A percentile compares a stretch with the other conserved stretches of the same genome.
Evolutionary conservation across 768 basidiomycete genomes (phyloP).

Genomic region (Hemileccinum rubropunctum): DNA sequence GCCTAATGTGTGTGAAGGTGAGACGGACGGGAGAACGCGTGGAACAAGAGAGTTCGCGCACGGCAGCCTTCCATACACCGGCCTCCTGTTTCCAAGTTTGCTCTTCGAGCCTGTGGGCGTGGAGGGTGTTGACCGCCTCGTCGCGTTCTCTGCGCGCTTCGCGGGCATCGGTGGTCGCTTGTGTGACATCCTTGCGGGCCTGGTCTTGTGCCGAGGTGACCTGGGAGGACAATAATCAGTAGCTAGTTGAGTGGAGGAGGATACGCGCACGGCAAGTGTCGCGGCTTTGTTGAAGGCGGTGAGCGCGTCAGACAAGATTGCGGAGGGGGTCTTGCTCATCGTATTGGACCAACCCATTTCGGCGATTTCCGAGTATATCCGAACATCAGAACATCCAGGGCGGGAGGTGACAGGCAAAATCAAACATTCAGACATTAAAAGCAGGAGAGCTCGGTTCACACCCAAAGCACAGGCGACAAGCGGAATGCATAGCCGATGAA

Average conservation of each 20-base stretch:
- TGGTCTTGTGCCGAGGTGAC: slow-evolving; percentile 56
- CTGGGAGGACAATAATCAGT: slow-evolving; percentile 31
- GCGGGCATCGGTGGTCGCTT: slow-evolving; percentile 43
- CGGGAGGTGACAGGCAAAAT: slow-evolving; percentile 22
- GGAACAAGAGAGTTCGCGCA: slow-evolving; percentile 34
- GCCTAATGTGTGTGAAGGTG: slow-evolving; percentile 35
- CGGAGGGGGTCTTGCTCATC: slow-evolving; percentile 34
- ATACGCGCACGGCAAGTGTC: slow-evolving; percentile 36
- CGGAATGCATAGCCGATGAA: slow-evolving; percentile 17
- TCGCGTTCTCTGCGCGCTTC: slow-evolving; percentile 52
- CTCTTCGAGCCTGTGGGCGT: slow-evolving; percentile 42
- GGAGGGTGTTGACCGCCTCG: slow-evolving; percentile 44
- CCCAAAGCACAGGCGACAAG: background rate
- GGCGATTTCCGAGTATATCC: slow-evolving; percentile 23
- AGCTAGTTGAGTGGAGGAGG: background rate
- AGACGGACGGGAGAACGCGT: slow-evolving; percentile 8
- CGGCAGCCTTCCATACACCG: slow-evolving; percentile 43
- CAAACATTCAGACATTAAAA: slow-evolving; percentile 17
- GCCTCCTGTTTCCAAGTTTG: slow-evolving; percentile 48
- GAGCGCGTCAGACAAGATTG: slow-evolving; percentile 42
- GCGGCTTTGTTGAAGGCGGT: slow-evolving; percentile 40
- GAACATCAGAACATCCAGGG: slow-evolving; percentile 34
- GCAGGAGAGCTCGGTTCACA: slow-evolving; percentile 25
- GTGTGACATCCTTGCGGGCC: slow-evolving; percentile 50
- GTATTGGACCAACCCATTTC: slow-evolving; percentile 17